These are phyloP conservation scores for Venturia oleaginea DNA, from an alignment of 2,329 filamentous ascomycete genomes.

Conservation along the genomic window DNA sequence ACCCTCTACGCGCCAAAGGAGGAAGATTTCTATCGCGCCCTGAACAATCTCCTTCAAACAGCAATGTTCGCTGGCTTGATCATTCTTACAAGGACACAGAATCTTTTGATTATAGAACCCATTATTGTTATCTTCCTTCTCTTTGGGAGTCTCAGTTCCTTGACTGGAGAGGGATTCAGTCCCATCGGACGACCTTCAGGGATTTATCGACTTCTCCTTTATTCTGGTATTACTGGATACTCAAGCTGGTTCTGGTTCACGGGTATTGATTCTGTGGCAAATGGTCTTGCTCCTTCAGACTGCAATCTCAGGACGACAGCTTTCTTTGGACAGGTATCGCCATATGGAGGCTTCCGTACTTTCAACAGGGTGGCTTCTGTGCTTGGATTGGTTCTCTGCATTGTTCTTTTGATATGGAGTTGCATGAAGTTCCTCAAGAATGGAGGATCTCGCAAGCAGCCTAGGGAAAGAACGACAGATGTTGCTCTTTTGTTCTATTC, in stretches of 20 bases:
- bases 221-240: not conserved
- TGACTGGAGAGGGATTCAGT: not conserved
- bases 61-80: not conserved
- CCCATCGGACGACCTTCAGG: not conserved
- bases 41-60: not conserved
- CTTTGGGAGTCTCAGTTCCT: slow-evolving; percentile 1
- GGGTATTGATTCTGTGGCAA: not conserved
- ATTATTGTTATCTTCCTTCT: not conserved
- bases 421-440: not conserved
- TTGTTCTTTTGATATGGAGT: not conserved
- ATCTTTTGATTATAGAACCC: not conserved
- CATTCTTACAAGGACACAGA: not conserved
- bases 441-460: not conserved
- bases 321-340: slow-evolving; percentile 1
- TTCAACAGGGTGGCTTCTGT: not conserved
- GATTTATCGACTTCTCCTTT: not conserved
- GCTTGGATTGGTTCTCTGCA: not conserved
- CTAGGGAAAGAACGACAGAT: not conserved
- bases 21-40: not conserved
- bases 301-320: not conserved
- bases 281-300: not conserved
- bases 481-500: not conserved
- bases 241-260: slow-evolving; percentile 2
- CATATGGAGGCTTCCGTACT: not conserved
- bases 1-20: not conserved